A percentile compares a stretch with the other conserved stretches of the same genome.
These are phyloP conservation scores for Phytophthora cryptogea DNA, from an alignment of 352 stramenopile species.

Conservation along the genomic window DNA sequence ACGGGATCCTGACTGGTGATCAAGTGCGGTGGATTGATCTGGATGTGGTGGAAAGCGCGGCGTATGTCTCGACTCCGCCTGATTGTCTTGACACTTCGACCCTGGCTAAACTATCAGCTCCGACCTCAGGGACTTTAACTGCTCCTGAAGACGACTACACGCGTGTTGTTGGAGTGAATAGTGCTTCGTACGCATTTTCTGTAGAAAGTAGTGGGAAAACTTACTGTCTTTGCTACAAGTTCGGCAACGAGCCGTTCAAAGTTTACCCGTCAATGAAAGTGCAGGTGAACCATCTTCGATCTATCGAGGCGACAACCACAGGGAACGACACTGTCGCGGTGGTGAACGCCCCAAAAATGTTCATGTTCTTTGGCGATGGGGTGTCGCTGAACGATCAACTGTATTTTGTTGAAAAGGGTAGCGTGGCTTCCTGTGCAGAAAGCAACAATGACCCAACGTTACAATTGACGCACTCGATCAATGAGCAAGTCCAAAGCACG, in stretches of 20 bases:
- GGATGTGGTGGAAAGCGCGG: conserved; percentile 36
- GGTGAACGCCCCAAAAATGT: conserved; percentile 53
- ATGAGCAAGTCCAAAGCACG: conserved; percentile 32
- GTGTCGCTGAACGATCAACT: conserved; percentile 57
- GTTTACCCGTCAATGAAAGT: conserved; percentile 52
- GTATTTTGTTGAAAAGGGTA: conserved; percentile 57
- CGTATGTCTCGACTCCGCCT: conserved; percentile 16
- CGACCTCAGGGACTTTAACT: conserved; percentile 15
- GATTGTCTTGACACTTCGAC: conserved; percentile 48
- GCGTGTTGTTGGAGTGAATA: conserved; percentile 24
- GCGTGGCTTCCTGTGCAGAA: conserved; percentile 34
- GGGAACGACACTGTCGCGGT: conserved; percentile 51
- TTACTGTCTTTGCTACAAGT: conserved; percentile 73
- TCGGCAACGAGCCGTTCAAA: conserved; percentile 63
- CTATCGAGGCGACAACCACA: conserved; percentile 28
- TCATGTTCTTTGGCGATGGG: conserved; percentile 56
- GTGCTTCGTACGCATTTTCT: conserved; percentile 43
- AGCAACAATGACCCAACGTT: conserved; percentile 40
- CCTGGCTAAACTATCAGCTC: conserved; percentile 37
- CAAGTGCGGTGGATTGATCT: conserved; percentile 62
- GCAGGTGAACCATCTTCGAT: conserved; percentile 50
- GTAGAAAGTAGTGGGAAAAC: conserved; percentile 46
- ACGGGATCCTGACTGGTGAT: conserved; percentile 45
- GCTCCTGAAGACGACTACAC: conserved; percentile 54
- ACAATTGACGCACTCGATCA: conserved; percentile 41